These are phyloP conservation scores for Pseudocohnilembus persalinus DNA, from an alignment of 169 alveolate genomes.

Conservation along the genomic window DNA sequence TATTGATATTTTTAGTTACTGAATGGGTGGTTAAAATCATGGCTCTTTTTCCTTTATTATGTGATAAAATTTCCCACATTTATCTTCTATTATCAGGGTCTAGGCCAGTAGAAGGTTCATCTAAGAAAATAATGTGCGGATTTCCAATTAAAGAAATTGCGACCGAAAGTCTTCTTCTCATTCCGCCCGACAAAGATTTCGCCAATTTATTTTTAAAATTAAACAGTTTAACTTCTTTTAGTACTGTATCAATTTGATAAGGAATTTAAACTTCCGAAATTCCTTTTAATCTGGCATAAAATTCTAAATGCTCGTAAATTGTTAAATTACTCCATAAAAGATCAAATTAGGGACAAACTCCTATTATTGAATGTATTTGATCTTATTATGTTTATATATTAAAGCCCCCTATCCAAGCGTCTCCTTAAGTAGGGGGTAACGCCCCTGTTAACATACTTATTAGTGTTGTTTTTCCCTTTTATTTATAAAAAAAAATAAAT, in stretches of 20 bases:
- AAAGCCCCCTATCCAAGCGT: conserved; percentile 86
- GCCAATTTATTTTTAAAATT: conserved; percentile 65
- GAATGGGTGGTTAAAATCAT: conserved; percentile 92
- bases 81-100: conserved; percentile 91
- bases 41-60: conserved; percentile 79
- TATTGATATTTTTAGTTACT: not conserved
- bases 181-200: conserved; percentile 82
- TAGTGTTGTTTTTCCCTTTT: conserved; percentile 88
- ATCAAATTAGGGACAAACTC: conserved; percentile 91
- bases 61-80: conserved; percentile 87
- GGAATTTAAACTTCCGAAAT: conserved; percentile 55
- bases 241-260: conserved; percentile 61
- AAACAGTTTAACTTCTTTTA: conserved; percentile 70
- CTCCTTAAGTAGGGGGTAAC: conserved; percentile 76
- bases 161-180: conserved; percentile 86
- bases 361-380: conserved; percentile 76
- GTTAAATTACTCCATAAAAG: conserved; percentile 86
- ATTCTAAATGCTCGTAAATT: conserved; percentile 85
- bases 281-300: conserved; percentile 87
- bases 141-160: conserved; percentile 87
- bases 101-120: conserved; percentile 93
- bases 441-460: conserved; percentile 85
- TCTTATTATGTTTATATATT: conserved; percentile 65
- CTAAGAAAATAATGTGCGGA: conserved; percentile 87
- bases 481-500: too few species aligned